phyloP scores from a whole-genome alignment of 176 grass and related monocot genomes.

The Ensete glaucum region DNA sequence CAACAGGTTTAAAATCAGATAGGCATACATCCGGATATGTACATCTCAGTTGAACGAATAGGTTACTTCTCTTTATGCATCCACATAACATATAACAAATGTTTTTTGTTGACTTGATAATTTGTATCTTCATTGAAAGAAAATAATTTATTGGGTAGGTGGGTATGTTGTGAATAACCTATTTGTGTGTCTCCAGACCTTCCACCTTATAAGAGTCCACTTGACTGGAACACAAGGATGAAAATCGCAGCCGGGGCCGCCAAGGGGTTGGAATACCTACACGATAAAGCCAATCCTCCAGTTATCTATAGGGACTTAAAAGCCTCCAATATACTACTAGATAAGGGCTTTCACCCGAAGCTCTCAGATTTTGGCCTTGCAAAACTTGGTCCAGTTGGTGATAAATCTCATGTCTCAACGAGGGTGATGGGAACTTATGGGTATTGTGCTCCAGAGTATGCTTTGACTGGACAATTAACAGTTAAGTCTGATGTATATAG shows the following conservation, averaged over 20 bases:
- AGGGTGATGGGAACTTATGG: slow-evolving; percentile 72
- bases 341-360: slow-evolving; percentile 69
- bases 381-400: slow-evolving; percentile 83
- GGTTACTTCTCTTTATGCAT: neutral
- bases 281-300: slow-evolving; percentile 73
- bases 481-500: slow-evolving; percentile 22
- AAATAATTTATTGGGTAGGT: neutral
- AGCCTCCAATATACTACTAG: slow-evolving; percentile 84
- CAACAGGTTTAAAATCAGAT: neutral
- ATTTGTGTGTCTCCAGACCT: slow-evolving; percentile 38
- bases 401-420: slow-evolving; percentile 96
- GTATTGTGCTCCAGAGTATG: slow-evolving; percentile 24
- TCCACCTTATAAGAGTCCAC: slow-evolving; percentile 45
- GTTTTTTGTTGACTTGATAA: neutral
- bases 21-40: neutral
- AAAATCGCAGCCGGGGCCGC: slow-evolving; percentile 91
- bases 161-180: neutral
- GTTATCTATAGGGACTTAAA: slow-evolving; percentile 96
- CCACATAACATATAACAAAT: neutral
- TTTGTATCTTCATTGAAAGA: neutral
- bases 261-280: slow-evolving; percentile 87
- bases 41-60: neutral
- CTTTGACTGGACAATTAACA: slow-evolving; percentile 25
- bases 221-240: slow-evolving; percentile 90
- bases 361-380: slow-evolving; percentile 91